phyloP scores from a whole-genome alignment of 306 rosid genomes.

The Oemleria cerasiformis region DNA sequence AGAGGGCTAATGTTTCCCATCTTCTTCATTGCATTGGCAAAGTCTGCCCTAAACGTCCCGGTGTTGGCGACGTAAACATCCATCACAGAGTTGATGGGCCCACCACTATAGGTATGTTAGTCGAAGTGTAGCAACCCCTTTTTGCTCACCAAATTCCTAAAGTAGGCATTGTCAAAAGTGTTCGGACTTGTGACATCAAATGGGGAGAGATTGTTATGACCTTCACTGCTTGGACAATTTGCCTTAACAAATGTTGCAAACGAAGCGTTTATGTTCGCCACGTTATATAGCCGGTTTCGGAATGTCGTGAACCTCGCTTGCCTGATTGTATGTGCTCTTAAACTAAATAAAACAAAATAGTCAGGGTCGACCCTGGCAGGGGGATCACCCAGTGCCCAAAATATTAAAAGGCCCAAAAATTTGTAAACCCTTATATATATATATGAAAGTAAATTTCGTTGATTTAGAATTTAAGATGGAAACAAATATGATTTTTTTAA shows the following conservation, averaged over 20 bases:
- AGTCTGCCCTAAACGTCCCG: conserved; percentile 38
- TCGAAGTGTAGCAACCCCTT: conserved; percentile 63
- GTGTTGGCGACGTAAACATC: conserved; percentile 29
- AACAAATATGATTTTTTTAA: too few species aligned
- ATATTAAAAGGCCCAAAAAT: too few species aligned
- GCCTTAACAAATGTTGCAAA: conserved; percentile 37
- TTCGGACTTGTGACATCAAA: conserved; percentile 39
- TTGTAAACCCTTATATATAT: too few species aligned
- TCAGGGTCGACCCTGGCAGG: too few species aligned
- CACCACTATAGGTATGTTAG: conserved; percentile 47
- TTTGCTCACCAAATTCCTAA: conserved; percentile 36
- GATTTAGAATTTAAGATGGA: too few species aligned
- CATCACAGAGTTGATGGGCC: conserved; percentile 51
- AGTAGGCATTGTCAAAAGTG: conserved; percentile 56
- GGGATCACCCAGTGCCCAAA: too few species aligned
- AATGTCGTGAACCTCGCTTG: conserved; percentile 42
- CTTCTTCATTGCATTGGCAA: conserved; percentile 55
- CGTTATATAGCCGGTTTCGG: conserved; percentile 50
- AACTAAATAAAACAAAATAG: not conserved
- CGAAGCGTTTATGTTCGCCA: conserved; percentile 48
- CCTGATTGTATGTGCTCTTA: conserved; percentile 66
- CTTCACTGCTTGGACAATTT: conserved; percentile 49
- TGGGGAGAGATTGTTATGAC: conserved; percentile 43
- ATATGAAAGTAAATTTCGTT: too few species aligned
- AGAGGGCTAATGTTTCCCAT: conserved; percentile 65